Conservation (phyloP, 192 early-diverging fungal species). For the Coemansia umbellata region DNA sequence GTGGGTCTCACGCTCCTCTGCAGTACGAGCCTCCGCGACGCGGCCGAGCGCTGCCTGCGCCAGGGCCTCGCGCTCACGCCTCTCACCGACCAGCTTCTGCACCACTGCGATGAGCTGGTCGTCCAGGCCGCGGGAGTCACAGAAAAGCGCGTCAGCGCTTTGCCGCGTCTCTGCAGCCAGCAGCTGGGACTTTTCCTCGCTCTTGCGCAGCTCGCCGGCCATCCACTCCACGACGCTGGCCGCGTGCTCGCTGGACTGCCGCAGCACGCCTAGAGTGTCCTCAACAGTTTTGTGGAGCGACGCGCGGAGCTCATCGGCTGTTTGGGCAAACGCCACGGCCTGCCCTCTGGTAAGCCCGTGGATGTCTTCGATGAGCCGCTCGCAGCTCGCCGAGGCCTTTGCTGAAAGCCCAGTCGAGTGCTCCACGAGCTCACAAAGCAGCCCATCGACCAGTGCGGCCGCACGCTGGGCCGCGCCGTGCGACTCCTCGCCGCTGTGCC, state of each 20-base stretch:
- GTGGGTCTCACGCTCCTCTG: background rate
- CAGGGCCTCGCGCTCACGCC: slow-evolving; percentile 6
- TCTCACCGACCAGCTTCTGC: slow-evolving; percentile 6
- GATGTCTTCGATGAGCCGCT: background rate
- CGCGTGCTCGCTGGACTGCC: background rate
- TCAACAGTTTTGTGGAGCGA: background rate
- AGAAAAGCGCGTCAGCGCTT: no score
- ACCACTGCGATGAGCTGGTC: slow-evolving; percentile 13
- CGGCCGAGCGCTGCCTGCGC: background rate
- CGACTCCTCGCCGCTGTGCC: background rate
- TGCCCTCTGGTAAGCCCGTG: background rate
- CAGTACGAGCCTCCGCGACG: background rate
- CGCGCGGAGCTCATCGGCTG: background rate
- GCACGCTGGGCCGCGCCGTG: background rate
- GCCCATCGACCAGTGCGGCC: background rate
- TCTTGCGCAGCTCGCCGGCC: background rate
- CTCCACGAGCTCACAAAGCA: background rate
- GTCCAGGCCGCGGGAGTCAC: slow-evolving; percentile 14
- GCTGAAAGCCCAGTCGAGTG: background rate
- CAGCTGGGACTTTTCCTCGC: slow-evolving; percentile 19
- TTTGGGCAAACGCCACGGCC: background rate
- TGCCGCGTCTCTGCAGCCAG: slow-evolving; percentile 9
- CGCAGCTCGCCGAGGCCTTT: background rate
- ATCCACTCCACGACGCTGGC: background rate
- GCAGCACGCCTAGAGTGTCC: background rate